Conservation (phyloP, 2,329 filamentous ascomycete species). For the Arachnopeziza araneosa region DNA sequence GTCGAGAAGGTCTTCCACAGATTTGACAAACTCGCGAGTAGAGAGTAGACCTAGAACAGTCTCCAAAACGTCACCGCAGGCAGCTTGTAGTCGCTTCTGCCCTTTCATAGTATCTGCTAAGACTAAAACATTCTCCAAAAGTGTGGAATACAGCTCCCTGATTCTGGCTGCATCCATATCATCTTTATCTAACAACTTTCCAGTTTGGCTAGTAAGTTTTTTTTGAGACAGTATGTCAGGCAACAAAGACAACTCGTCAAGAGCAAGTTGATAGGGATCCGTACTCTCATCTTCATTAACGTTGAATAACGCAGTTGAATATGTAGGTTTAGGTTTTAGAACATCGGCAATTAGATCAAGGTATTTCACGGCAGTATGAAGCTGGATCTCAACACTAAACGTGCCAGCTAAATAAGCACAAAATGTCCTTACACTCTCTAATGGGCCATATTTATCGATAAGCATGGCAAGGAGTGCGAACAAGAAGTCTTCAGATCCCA, state of each 20-base stretch:
- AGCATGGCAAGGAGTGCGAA: constrained; percentile 86
- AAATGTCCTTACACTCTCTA: constrained; percentile 69
- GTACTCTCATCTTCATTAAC: constrained; percentile 41
- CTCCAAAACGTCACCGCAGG: constrained; percentile 66
- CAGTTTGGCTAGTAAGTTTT: constrained; percentile 50
- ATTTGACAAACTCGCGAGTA: constrained; percentile 82
- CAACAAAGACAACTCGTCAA: constrained; percentile 50
- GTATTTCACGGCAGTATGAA: constrained; percentile 72
- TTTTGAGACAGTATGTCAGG: constrained; percentile 53
- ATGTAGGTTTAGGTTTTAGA: constrained; percentile 65
- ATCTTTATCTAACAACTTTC: constrained; percentile 51
- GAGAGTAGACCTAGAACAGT: constrained; percentile 80
- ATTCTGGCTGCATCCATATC: constrained; percentile 63
- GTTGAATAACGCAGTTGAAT: constrained; percentile 68
- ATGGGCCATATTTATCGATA: constrained; percentile 80
- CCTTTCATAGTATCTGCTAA: constrained; percentile 60
- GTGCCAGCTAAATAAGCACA: constrained; percentile 66
- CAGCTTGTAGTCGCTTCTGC: constrained; percentile 48
- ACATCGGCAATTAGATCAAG: constrained; percentile 70
- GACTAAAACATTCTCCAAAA: constrained; percentile 59
- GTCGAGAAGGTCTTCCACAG: constrained; percentile 75
- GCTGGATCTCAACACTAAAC: constrained; percentile 69
- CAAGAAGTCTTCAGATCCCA: constrained; percentile 81
- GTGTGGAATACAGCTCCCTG: constrained; percentile 61
- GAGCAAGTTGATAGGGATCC: constrained; percentile 46